These are phyloP conservation scores for Phytopythium vexans DNA, from an alignment of 352 stramenopile genomes.

Conservation along the genomic window DNA sequence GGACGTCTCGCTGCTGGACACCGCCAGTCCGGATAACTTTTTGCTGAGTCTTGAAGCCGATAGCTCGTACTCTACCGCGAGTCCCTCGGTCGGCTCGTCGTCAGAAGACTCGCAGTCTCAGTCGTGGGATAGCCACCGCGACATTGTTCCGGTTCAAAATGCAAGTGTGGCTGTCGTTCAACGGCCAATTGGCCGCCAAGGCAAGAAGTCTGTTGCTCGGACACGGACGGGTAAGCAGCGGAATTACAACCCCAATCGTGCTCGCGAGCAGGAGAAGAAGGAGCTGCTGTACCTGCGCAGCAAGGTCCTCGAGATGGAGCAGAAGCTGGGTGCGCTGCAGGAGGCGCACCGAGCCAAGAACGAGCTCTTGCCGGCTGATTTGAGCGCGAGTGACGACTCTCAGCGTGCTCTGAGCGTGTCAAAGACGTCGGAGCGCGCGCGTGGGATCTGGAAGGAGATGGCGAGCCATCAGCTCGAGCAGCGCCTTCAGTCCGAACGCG, in stretches of 20 bases:
- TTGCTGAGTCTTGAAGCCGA: too few relatives aligned
- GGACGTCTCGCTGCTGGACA: too few relatives aligned
- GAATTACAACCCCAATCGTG: slow-evolving; percentile 35
- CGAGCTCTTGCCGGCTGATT: neutral
- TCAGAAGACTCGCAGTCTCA: neutral
- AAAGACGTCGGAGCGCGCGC: slow-evolving; percentile 2
- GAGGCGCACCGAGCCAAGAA: slow-evolving; percentile 6
- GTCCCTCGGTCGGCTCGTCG: too few relatives aligned
- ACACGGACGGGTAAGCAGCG: slow-evolving; percentile 12
- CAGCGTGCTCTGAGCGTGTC: neutral
- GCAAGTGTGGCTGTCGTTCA: too few relatives aligned
- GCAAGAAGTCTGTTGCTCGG: too few relatives aligned
- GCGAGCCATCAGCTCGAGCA: slow-evolving; percentile 36
- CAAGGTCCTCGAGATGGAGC: slow-evolving; percentile 38
- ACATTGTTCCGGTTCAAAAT: too few relatives aligned
- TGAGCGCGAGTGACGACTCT: neutral
- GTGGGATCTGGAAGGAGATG: slow-evolving; percentile 37
- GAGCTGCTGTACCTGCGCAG: slow-evolving; percentile 43
- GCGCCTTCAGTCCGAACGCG: slow-evolving; percentile 42
- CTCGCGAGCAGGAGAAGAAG: slow-evolving; percentile 31
- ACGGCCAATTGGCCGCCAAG: too few relatives aligned
- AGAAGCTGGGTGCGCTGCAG: slow-evolving; percentile 25
- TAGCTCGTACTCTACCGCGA: too few relatives aligned
- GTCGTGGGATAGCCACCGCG: neutral
- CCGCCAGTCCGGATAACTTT: too few relatives aligned